Base-by-base conservation (phyloP, 345 rosid species). In the Arabidopsis suecica region DNA sequence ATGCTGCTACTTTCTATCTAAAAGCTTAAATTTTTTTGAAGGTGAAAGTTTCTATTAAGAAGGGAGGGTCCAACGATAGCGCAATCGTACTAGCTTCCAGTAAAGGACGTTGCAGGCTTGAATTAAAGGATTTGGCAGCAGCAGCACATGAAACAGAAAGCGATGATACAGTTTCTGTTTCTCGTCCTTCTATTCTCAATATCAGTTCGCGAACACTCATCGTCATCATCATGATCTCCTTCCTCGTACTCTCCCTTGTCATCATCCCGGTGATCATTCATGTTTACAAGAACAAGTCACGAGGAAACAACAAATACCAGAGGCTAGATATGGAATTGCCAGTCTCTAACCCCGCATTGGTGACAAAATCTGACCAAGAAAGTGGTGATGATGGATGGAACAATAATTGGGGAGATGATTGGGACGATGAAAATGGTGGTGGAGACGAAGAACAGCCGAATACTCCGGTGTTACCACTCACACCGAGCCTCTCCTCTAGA, bases 341-440 rank as follows among this genome's bases (percentile, higher is more conserved):
- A 2, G 80, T 85, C 30, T 77, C 88, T 0, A 75, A 18, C 49
- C 68, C 42, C 0, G 71, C 44, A 11, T 2, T 48, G 41, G 81
- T 59, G 30, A n/a, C 68, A 3, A 78, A 65, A 22, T n/a, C 72
- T 1, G 77, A 78, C 23, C 54, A 65, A 2, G 77, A 78, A 51
- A 40, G 48, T 1, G 57, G 68, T 49, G 87, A 83, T 58, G 87
- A 87, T n/a, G 93, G 88, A 48, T 89, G 96, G 93, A 83, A 92
- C 63, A 81, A 84, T 72, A 82, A 78, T n/a, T 92, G 96, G 96
- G 91, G 83, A 60, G 88, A 92, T 75, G 86, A 78, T 77, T 92
- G 93, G 96, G 96, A 78, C 2, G 95, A 77, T 36, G 76, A 72
- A 28, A 61, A 71, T 33, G 74, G 77, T 0, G 36, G 23, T 25